Evolutionary conservation across 129 eudicot species (phyloP).

Genomic region (Flaveria brownii): DNA sequence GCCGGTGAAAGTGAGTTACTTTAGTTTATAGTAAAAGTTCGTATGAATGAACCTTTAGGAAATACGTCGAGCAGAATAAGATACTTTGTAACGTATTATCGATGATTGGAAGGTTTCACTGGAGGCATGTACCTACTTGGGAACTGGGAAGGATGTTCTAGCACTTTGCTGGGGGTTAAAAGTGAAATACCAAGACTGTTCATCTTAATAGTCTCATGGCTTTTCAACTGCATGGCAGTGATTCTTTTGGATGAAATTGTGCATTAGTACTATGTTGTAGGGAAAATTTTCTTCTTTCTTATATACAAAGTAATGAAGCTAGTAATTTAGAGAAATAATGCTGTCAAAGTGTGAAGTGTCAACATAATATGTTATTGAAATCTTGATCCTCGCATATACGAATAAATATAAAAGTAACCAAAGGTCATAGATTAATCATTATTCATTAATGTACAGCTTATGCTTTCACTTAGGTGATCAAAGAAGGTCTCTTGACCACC

Average conservation of each 20-base stretch:
- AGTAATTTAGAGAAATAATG: neutral
- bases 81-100: neutral
- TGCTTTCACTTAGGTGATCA: neutral
- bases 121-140: slow-evolving; percentile 11
- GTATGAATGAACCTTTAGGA: neutral
- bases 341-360: neutral
- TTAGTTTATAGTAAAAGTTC: neutral
- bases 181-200: neutral
- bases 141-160: slow-evolving; percentile 13
- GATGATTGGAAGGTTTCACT: slow-evolving; percentile 3
- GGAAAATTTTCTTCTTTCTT: neutral
- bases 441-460: neutral
- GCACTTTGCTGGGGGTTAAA: neutral
- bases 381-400: neutral
- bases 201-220: neutral
- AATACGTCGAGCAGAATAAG: neutral
- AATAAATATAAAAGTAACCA: neutral
- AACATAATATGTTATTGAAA: neutral
- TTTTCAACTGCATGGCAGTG: neutral
- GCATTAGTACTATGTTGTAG: neutral
- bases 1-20: neutral
- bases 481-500: neutral
- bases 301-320: neutral
- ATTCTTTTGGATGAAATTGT: neutral
- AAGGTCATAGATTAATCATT: neutral